Percentiles rank a stretch among this genome's conserved stretches.
Evolutionary conservation across 352 stramenopile genomes (phyloP).

Genomic region (Peronospora belbahrii): DNA sequence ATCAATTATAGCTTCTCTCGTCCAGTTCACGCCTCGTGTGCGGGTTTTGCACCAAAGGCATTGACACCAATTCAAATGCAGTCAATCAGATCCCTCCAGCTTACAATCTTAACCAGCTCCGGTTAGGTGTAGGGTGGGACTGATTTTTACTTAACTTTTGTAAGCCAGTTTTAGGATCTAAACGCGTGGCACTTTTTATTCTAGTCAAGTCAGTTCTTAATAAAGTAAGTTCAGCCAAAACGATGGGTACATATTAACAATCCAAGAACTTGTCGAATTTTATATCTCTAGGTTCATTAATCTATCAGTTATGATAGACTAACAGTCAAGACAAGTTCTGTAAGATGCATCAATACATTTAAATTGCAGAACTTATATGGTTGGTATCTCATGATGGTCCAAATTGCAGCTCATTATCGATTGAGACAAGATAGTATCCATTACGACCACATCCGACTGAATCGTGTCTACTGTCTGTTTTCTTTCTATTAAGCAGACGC

Average conservation of each 20-base stretch:
- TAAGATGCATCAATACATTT: no score
- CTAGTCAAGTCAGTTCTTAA: background rate
- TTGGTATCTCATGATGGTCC: no score
- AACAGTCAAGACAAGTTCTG: no score
- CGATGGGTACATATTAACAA: constrained; percentile 5
- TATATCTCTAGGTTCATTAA: no score
- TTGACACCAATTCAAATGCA: constrained; percentile 10
- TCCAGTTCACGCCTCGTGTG: constrained; percentile 21
- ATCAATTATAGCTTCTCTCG: background rate
- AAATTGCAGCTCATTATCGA: no score
- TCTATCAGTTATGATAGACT: no score
- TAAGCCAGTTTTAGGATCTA: constrained; percentile 5
- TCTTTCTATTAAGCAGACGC: no score
- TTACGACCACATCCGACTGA: no score
- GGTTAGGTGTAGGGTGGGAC: constrained; percentile 14
- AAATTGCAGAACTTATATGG: no score
- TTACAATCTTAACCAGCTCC: constrained; percentile 3
- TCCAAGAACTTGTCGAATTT: no score
- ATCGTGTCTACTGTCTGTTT: no score
- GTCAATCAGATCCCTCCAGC: constrained; percentile 30
- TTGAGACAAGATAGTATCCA: no score
- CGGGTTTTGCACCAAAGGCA: constrained; percentile 12
- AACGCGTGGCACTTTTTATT: constrained; percentile 14
- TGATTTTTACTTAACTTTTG: constrained; percentile 25
- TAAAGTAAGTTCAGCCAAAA: constrained; percentile 12